phyloP scores from a whole-genome alignment of 768 basidiomycete genomes.

The Russula ochroleuca region DNA sequence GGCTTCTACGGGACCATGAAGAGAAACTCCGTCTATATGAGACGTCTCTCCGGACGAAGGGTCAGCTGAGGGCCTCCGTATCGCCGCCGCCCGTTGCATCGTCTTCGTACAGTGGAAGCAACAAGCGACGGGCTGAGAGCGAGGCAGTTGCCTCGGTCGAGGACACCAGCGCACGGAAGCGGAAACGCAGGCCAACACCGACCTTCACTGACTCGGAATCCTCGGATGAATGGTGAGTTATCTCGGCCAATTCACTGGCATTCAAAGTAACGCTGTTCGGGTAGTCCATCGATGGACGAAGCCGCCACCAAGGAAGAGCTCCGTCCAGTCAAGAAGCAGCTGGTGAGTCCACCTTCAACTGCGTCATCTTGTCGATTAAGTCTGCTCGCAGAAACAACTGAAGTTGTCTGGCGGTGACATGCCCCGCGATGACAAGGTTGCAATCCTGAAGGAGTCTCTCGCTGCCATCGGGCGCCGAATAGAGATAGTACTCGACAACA shows the following conservation, averaged over 20 bases:
- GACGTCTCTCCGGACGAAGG: constrained; percentile 67
- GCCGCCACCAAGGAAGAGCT: constrained; percentile 87
- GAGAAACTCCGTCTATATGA: constrained; percentile 89
- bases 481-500: constrained; percentile 71
- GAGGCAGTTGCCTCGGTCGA: constrained; percentile 81
- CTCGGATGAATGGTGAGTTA: constrained; percentile 80
- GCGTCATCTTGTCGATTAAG: constrained; percentile 12
- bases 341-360: constrained; percentile 48
- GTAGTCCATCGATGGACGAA: constrained; percentile 94
- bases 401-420: constrained; percentile 92
- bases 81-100: constrained; percentile 77
- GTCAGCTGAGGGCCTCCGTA: constrained; percentile 63
- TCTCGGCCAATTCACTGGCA: constrained; percentile 3
- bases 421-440: constrained; percentile 93
- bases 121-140: constrained; percentile 79
- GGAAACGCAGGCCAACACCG: constrained; percentile 92
- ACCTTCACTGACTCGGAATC: constrained; percentile 95
- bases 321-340: constrained; percentile 93
- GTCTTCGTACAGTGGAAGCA: constrained; percentile 54
- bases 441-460: constrained; percentile 91
- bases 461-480: constrained; percentile 92
- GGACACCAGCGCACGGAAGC: constrained; percentile 62
- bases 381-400: constrained; percentile 71
- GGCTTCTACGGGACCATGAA: constrained; percentile 79
- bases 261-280: constrained; percentile 18